Evolutionary conservation across 1,139 yeast genomes (phyloP).

Genomic region (Blastobotrys buckinghamii): DNA sequence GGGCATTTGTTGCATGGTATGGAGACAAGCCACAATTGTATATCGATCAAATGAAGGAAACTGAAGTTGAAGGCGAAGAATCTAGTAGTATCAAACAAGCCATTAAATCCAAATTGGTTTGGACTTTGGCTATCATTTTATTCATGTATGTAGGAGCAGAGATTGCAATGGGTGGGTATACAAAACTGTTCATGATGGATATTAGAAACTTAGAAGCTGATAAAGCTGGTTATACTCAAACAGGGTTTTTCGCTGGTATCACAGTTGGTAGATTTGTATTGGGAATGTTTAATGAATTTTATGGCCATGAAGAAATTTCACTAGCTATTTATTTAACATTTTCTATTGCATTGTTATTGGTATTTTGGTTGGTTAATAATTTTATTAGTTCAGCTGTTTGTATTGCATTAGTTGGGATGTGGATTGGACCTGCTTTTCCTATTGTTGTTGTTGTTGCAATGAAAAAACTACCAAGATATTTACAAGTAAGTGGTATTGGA

Average conservation of each 20-base stretch:
- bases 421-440: constrained; percentile 79
- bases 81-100: constrained; percentile 13
- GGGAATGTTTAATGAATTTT: constrained; percentile 29
- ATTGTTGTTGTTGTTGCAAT: constrained; percentile 63
- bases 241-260: constrained; percentile 70
- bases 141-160: constrained; percentile 65
- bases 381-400: constrained; percentile 28
- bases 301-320: constrained; percentile 18
- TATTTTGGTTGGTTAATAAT: constrained; percentile 29
- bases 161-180: constrained; percentile 67
- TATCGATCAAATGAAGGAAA: constrained; percentile 11
- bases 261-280: constrained; percentile 53
- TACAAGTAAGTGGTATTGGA: constrained; percentile 68
- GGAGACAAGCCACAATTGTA: constrained; percentile 20
- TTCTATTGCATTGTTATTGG: constrained; percentile 22
- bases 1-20: constrained; percentile 31
- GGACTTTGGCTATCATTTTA: constrained; percentile 51
- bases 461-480: constrained; percentile 53
- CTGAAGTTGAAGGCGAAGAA: constrained; percentile 10
- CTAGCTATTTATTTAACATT: constrained; percentile 19
- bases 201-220: constrained; percentile 45
- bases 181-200: constrained; percentile 54
- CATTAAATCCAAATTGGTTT: constrained; percentile 51
- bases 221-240: constrained; percentile 56
- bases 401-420: constrained; percentile 56